A percentile compares a stretch with the other conserved stretches of the same genome.
Conservation (phyloP, 139 green algal species). For the Coccomyxa sp. region DNA sequence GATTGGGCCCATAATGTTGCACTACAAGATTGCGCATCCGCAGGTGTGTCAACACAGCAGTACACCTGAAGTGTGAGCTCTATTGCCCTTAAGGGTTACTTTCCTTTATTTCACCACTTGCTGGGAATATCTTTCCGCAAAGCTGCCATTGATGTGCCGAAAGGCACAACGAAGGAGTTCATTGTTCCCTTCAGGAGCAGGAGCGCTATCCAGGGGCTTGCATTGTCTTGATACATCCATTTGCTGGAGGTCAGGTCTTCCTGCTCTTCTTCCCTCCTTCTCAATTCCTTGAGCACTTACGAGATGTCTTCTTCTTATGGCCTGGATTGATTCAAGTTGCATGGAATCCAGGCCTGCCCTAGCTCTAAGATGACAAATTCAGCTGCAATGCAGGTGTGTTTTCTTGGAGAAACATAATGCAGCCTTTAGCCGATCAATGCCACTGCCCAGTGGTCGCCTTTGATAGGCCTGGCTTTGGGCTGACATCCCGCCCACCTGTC, state of each 20-base stretch:
- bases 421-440: slow-evolving; percentile 46
- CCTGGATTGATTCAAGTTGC: background rate
- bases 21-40: too few species aligned
- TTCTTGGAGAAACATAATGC: slow-evolving; percentile 68
- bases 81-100: too few species aligned
- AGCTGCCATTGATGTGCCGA: too few species aligned
- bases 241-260: background rate
- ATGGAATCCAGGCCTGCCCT: background rate
- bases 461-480: slow-evolving; percentile 57
- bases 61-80: too few species aligned
- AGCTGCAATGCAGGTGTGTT: slow-evolving; percentile 68
- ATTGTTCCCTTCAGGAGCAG: background rate
- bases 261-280: too few species aligned
- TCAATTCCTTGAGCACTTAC: too few species aligned
- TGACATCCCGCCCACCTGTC: background rate
- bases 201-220: background rate
- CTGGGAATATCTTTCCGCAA: too few species aligned
- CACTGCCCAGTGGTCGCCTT: slow-evolving; percentile 48
- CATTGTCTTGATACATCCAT: background rate
- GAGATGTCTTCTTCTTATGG: background rate
- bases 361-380: background rate
- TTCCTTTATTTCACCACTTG: too few species aligned
- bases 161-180: too few species aligned
- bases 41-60: too few species aligned
- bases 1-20: too few species aligned